phyloP scores from a whole-genome alignment of 1,139 yeast genomes.

The Scheffersomyces parashehatae region DNA sequence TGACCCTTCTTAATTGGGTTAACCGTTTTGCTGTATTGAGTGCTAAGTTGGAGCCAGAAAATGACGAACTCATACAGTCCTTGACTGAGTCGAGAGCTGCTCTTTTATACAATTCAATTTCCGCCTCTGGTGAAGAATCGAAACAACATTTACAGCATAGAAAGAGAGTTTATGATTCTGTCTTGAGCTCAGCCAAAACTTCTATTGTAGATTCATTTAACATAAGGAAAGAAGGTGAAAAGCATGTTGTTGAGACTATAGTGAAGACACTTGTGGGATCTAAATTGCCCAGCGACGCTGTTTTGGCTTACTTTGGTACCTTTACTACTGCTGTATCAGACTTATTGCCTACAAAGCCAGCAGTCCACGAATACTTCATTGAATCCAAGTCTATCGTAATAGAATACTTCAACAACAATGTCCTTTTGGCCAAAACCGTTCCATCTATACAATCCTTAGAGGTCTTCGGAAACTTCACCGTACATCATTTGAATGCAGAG shows the following conservation, averaged over 20 bases:
- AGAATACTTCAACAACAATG: slow-evolving; percentile 35
- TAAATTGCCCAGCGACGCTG: slow-evolving; percentile 7
- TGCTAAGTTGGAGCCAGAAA: slow-evolving; percentile 6
- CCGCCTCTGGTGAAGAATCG: slow-evolving; percentile 7
- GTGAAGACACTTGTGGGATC: slow-evolving; percentile 6
- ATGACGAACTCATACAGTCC: slow-evolving; percentile 10
- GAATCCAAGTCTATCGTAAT: slow-evolving; percentile 8
- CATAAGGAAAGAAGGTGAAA: slow-evolving; percentile 2
- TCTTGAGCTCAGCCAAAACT: slow-evolving; percentile 37
- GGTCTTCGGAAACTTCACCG: slow-evolving; percentile 40
- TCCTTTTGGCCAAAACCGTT: slow-evolving; percentile 44
- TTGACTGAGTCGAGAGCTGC: slow-evolving; percentile 22
- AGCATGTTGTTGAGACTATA: slow-evolving; percentile 1
- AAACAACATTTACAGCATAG: slow-evolving; percentile 35
- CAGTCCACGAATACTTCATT: slow-evolving; percentile 26
- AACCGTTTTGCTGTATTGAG: slow-evolving; percentile 32
- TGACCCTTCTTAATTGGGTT: slow-evolving; percentile 61
- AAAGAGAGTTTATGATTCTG: slow-evolving; percentile 47
- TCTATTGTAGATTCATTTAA: slow-evolving; percentile 22
- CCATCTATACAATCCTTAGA: slow-evolving; percentile 28
- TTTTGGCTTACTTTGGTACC: slow-evolving; percentile 36
- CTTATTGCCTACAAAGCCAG: slow-evolving; percentile 42
- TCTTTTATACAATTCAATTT: slow-evolving; percentile 21
- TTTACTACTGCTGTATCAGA: slow-evolving; percentile 39
- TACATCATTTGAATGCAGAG: slow-evolving; percentile 41